Evolutionary conservation across 2,329 filamentous ascomycete species (phyloP).

Genomic region (Colletotrichum brevisporum): DNA sequence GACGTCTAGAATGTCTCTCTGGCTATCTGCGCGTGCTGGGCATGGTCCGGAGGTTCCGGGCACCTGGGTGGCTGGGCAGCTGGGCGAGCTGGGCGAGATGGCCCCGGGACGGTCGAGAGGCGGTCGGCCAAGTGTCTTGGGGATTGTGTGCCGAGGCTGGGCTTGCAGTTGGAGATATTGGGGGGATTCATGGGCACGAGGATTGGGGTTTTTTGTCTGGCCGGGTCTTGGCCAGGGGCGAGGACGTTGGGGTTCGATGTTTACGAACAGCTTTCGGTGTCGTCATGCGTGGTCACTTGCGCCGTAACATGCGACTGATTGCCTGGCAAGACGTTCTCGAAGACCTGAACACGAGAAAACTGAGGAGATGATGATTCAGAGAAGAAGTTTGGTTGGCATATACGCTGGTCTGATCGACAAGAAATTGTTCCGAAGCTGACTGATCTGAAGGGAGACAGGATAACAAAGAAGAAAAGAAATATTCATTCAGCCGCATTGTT

Average conservation of each 20-base stretch:
- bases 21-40: too few species aligned
- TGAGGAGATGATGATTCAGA: not conserved
- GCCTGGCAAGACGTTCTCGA: too few species aligned
- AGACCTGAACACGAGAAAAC: too few species aligned
- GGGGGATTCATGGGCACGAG: not conserved
- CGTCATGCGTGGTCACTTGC: too few species aligned
- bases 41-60: conserved; percentile 1
- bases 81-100: conserved; percentile 3
- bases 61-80: not conserved
- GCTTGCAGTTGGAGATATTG: conserved; percentile 1
- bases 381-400: not conserved
- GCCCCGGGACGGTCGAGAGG: too few species aligned
- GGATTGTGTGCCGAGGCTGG: not conserved
- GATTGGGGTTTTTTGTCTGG: not conserved
- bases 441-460: too few species aligned
- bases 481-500: not conserved
- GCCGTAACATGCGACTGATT: too few species aligned
- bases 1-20: conserved; percentile 18
- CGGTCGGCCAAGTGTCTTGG: conserved; percentile 1
- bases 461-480: too few species aligned
- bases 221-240: not conserved
- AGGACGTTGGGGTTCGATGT: too few species aligned
- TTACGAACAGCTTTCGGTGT: too few species aligned
- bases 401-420: not conserved
- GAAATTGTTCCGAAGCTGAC: too few species aligned